These are phyloP conservation scores for Gossypium gossypioides DNA, from an alignment of 441 rosid species.

Conservation along the genomic window DNA sequence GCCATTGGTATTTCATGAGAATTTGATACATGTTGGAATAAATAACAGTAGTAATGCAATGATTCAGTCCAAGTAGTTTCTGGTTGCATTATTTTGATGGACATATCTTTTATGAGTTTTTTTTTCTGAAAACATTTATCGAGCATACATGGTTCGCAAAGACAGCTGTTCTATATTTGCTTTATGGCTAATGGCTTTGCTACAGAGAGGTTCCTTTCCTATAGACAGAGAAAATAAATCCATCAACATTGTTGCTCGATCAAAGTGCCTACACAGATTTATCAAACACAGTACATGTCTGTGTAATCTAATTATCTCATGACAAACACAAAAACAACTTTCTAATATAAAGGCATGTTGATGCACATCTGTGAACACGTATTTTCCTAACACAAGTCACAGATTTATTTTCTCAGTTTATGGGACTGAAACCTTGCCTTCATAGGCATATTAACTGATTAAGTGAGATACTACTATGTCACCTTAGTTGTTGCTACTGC, in stretches of 20 bases:
- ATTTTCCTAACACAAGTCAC: background rate
- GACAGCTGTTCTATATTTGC: background rate
- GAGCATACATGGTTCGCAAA: background rate
- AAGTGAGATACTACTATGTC: background rate
- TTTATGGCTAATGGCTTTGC: background rate
- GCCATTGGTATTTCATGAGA: background rate
- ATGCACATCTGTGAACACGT: background rate
- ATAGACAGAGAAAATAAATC: background rate
- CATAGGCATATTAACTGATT: background rate
- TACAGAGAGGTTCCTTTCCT: background rate
- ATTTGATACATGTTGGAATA: background rate
- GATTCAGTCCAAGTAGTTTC: background rate
- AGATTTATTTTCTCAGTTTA: background rate
- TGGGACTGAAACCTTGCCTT: background rate
- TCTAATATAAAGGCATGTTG: background rate
- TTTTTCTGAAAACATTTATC: background rate
- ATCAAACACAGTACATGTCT: background rate
- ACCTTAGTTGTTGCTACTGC: background rate
- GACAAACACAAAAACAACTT: background rate
- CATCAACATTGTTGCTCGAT: background rate
- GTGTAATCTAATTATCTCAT: background rate
- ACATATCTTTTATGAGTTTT: background rate
- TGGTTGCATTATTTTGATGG: background rate
- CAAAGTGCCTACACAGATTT: background rate
- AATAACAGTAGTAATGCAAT: background rate